A percentile compares a stretch with the other conserved stretches of the same genome.
phyloP scores from a whole-genome alignment of 148 eudicot species.

The Vaccinium vitisidaea region DNA sequence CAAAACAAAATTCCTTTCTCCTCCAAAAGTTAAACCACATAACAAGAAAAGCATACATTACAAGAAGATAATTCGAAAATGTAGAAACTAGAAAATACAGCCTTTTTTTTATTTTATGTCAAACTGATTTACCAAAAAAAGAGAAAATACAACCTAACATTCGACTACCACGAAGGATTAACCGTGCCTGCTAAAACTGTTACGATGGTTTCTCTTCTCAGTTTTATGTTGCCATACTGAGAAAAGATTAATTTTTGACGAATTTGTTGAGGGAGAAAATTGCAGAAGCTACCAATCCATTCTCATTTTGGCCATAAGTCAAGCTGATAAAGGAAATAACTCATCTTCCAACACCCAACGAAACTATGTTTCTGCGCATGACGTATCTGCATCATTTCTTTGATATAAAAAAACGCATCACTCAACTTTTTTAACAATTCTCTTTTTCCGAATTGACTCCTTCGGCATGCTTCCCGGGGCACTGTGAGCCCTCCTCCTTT shows the following conservation, averaged over 20 bases:
- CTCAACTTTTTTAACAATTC: slow-evolving; percentile 69
- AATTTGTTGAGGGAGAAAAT: neutral
- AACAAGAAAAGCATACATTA: neutral
- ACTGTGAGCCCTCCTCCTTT: slow-evolving; percentile 82
- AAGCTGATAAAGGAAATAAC: slow-evolving; percentile 2
- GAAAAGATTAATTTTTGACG: neutral
- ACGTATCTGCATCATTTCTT: neutral
- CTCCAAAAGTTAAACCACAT: neutral
- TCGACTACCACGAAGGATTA: neutral
- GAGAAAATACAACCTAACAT: neutral
- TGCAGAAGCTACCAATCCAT: neutral
- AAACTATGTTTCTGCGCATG: neutral
- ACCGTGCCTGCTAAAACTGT: neutral
- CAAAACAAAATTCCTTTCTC: neutral
- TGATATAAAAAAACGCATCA: slow-evolving; percentile 22
- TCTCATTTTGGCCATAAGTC: neutral
- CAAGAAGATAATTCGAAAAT: neutral
- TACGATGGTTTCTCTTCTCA: neutral
- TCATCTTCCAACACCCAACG: neutral
- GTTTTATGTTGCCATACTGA: neutral
- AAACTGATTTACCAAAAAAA: too few relatives aligned
- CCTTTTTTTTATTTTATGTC: neutral
- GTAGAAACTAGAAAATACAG: neutral
- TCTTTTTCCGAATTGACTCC: slow-evolving; percentile 53
- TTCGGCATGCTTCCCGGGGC: slow-evolving; percentile 62